Evolutionary conservation across 106 monocot genomes (phyloP), one percentile per base, ranked within the genome.

Genomic region (Posidonia australis): DNA sequence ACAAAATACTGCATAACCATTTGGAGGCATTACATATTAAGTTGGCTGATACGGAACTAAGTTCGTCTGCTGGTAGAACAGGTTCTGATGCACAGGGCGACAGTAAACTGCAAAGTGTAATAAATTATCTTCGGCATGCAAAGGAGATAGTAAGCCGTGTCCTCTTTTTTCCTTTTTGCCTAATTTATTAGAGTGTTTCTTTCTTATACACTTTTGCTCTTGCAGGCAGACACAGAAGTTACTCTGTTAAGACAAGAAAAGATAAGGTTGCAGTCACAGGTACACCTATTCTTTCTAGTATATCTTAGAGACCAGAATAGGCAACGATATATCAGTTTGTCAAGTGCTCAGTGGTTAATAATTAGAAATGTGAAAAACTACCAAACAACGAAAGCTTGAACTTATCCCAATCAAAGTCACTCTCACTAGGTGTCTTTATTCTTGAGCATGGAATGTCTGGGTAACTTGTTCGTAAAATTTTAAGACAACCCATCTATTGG

Each of bases 111-210:
- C 87, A 87, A 54, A 80, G 59, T 62, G 94, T 94, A 31, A 81
- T 98, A 54, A 78, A 69, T 62, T 79, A 85, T 75, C 81, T 91
- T 64, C 82, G 98, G 13, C 80, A 87, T 30, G 84, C 90, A 25
- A 91, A 91, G 72, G 87, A 98, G 79, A 98, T 98, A 41, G 98
- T 96, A 82, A 78, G 93, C 73, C 9, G 24, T 16, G 42, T 69
- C 65, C 11, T 29, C 3, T 30, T 52, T 59, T 27, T 16, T 57
- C 25, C 13, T 24, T 17, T 49, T 13, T 17, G 3, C n/a, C 3
- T 11, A 13, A 13, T 9, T 49, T 49, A 9, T 57, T 57, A 4
- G 13, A 25, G 13, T 11, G 1, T 49, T 43, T 1, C 9, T 28
- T 57, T 9, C 46, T 47, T 30, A 23, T 5, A 22, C 18, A 60